Conservation (phyloP, 2,329 filamentous ascomycete species). For the Endothia cerciana region DNA sequence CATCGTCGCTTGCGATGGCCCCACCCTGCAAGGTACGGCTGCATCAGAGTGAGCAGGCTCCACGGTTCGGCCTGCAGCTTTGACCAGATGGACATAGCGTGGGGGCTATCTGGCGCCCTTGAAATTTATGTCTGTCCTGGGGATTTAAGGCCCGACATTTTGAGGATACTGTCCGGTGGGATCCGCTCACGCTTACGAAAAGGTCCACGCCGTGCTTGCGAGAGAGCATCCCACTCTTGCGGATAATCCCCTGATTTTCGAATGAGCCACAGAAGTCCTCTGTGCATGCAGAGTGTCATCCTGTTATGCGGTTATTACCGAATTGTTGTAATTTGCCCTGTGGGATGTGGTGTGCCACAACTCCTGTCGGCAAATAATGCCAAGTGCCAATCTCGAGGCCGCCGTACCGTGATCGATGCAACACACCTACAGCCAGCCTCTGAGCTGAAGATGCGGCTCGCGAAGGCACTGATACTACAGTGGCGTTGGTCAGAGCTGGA, state of each 20-base stretch:
- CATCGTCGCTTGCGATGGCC: not conserved
- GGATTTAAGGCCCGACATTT: not conserved
- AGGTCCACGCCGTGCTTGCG: not conserved
- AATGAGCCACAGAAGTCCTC: not conserved
- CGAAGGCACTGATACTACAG: not conserved
- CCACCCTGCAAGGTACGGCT: not conserved
- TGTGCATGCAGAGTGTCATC: not conserved
- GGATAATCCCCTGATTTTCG: not conserved
- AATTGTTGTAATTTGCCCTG: not conserved
- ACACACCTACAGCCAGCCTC: not conserved
- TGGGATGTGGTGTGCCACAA: not conserved
- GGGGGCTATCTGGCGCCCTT: not conserved
- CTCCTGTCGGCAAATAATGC: not conserved
- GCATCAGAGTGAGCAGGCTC: not conserved
- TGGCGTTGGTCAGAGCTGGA: not conserved
- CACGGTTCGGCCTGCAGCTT: no score
- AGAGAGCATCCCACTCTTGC: not conserved
- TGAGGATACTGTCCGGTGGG: not conserved
- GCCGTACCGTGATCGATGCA: not conserved
- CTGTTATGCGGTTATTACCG: not conserved
- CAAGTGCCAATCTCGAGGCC: not conserved
- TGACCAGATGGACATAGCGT: not conserved
- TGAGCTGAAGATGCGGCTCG: not conserved
- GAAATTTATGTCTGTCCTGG: not conserved
- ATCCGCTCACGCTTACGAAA: not conserved